Base-by-base conservation (phyloP, 2,329 filamentous ascomycete genomes). In the Aspergillus jensenii region DNA sequence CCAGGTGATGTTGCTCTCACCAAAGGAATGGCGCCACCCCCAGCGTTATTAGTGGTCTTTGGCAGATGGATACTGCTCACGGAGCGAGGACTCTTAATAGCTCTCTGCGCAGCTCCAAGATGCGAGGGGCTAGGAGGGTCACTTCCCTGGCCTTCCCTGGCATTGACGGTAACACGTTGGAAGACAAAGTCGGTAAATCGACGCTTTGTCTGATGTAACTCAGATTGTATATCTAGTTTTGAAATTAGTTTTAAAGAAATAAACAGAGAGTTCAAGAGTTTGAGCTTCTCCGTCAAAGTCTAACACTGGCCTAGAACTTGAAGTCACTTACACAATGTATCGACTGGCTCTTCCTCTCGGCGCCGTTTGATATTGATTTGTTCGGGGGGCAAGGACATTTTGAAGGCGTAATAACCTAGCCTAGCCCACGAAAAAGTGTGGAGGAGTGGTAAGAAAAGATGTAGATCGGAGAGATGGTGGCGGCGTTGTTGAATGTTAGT, bases 311-410 rank as follows among this genome's bases (percentile, higher is more conserved):
- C 41, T 21, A 15, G n/a, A n/a, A 19, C 21, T 21, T 21, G 27
- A 47, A 39, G 17, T 12, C 12, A 51, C 71, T 57, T 78, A 82
- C 79, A 80, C 50, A 84, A 72, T 21, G 79, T 77, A 59, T 85
- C 82, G n/a, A 84, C 78, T 3, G 83, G 81, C 48, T 82, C 81
- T 54, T 85, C 82, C 55, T 80, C 78, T 55, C 82, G 79, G 62
- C 83, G 81, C 56, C 83, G 78, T 72, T 85, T 86, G 67, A 86
- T 79, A 23, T 77, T 79, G 51, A 82, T 80, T 41, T 79, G 76
- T 54, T 82, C 79, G 41, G 80, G 80, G 45, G 79, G 78, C 40
- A 78, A 65, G 27, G 78, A 56, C 79, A 82, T 82, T 6, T 21
- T 55, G 46, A 21, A 23, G 35, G 11, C 27, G 50, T 21, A 12